These are phyloP conservation scores for Lachnellula subtilissima DNA, from an alignment of 2,329 filamentous ascomycete species.

Conservation along the genomic window DNA sequence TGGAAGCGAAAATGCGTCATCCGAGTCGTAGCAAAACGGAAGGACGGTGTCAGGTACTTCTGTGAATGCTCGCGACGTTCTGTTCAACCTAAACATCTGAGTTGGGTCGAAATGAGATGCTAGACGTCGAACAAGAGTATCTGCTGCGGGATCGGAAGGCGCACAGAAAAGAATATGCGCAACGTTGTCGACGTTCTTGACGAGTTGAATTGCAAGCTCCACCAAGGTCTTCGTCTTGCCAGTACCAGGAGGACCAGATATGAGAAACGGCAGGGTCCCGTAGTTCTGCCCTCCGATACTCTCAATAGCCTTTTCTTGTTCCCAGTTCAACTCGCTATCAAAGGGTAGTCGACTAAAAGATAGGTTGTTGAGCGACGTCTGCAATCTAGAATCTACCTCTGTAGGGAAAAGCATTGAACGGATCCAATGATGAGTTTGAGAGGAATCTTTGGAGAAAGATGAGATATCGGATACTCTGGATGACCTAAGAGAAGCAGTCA, in stretches of 20 bases:
- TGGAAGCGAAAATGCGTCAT: constrained; percentile 9
- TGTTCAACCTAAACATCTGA: constrained; percentile 15
- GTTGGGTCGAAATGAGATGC: constrained; percentile 1
- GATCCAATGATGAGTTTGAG: constrained; percentile 4
- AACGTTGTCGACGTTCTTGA: constrained; percentile 6
- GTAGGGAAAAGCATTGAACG: constrained; percentile 15
- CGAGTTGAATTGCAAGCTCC: constrained; percentile 15
- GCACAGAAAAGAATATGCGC: constrained; percentile 17
- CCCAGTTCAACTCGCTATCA: constrained; percentile 15
- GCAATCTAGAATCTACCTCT: constrained; percentile 4
- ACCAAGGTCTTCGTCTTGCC: constrained; percentile 20
- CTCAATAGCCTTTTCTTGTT: constrained; percentile 16
- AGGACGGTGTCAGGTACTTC: constrained; percentile 14
- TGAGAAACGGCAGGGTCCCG: constrained; percentile 16
- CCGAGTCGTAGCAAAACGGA: constrained; percentile 11
- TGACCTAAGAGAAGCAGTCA: neutral
- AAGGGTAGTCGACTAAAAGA: constrained; percentile 11
- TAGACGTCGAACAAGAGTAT: constrained; percentile 15
- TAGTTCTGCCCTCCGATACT: constrained; percentile 14
- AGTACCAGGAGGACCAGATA: constrained; percentile 19
- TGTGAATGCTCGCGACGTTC: constrained; percentile 12
- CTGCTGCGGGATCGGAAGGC: constrained; percentile 18
- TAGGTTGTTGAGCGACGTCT: constrained; percentile 12
- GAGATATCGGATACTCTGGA: neutral
- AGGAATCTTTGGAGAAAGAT: neutral